phyloP scores from a whole-genome alignment of 345 rosid genomes.

The Bruguiera parviflora region DNA sequence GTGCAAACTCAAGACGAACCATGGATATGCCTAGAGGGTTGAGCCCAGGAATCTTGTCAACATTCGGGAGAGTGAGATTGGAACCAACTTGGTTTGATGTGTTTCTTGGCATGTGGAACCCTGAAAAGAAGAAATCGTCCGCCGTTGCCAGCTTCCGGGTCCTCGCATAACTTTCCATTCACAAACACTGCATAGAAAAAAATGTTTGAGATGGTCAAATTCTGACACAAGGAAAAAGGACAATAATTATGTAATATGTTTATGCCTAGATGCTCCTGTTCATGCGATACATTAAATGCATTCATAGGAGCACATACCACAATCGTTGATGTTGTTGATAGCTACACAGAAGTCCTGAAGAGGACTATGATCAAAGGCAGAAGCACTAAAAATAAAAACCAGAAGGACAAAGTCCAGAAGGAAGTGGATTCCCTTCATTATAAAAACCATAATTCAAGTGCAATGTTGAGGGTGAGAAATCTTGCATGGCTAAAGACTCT shows the following conservation, averaged over 20 bases:
- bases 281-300: not conserved
- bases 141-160: not conserved
- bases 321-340: not conserved
- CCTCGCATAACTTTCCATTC: constrained; percentile 8
- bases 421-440: not conserved
- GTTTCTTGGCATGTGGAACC: constrained; percentile 1
- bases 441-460: not conserved
- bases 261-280: too few relatives aligned
- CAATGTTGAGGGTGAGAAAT: too few relatives aligned
- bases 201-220: not conserved
- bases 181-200: not conserved
- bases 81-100: constrained; percentile 4
- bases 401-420: not conserved
- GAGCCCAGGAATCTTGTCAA: constrained; percentile 5
- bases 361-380: constrained; percentile 10
- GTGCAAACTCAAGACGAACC: constrained; percentile 4
- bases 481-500: too few relatives aligned
- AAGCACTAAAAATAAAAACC: not conserved
- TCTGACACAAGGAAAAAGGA: too few relatives aligned
- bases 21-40: constrained; percentile 13
- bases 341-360: constrained; percentile 13
- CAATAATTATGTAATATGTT: too few relatives aligned
- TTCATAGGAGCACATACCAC: not conserved
- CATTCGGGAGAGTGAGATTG: not conserved
- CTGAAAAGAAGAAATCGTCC: constrained; percentile 10